Evolutionary conservation across 225 moss, liverwort and hornwort species (phyloP), one percentile per base, ranked within the genome.

Genomic region (Climacium dendroides): DNA sequence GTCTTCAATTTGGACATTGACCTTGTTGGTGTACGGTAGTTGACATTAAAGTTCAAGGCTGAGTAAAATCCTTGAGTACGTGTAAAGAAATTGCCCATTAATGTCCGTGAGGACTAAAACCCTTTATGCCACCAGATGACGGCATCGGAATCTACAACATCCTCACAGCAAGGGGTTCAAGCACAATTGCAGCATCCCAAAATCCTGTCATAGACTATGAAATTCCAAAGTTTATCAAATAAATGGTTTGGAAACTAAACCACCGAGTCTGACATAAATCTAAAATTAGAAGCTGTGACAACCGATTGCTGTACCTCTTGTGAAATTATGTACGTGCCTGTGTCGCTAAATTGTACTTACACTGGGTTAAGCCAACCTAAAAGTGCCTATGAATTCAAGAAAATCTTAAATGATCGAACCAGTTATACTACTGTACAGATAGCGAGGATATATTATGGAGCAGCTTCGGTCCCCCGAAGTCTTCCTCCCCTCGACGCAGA

Each of bases 401-500:
- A 73, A 83, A 73, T 15, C 20, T 39, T 28, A 24, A 73, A 81
- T 72, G 24, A 65, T 32, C 47, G 48, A 79, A 82, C 59, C 66
- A 43, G 65, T 52, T n/a, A 50, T 64, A 63, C 26, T 84, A 59
- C 59, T 88, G 88, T 92, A 87, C 90, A 92, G 90, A 92, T 5
- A 81, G 45, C 5, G 81, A 81, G 81, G 90, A 92, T 30, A 52
- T 19, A 50, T 83, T 74, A 37, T 81, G 88, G 25, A 70, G 54
- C 53, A 85, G 43, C 82, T 92, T 91, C 15, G 79, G 79, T 66
- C 83, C 65, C 71, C 59, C 61, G 54, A 35, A 73, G 24, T 94
- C 92, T 39, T 86, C 80, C 81, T 82, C 90, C 66, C 90, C 93
- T 66, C 90, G 89, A 76, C 92, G 92, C 85, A 94, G 72, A 79